Evolutionary conservation across 805 yeast genomes (phyloP).

Genomic region (Nakazawaea anatomiae): DNA sequence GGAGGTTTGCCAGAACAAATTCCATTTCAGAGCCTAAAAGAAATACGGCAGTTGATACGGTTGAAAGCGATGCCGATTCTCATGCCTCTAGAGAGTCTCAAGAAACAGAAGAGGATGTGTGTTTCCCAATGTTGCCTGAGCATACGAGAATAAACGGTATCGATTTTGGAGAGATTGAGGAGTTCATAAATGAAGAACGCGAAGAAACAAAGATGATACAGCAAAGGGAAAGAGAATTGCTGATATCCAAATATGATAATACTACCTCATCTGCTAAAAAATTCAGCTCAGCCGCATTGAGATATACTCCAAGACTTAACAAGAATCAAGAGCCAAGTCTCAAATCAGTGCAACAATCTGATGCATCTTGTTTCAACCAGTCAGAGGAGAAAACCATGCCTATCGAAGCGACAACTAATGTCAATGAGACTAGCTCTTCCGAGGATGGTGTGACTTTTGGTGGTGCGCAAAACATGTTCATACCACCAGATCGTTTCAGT

Average conservation of each 20-base stretch:
- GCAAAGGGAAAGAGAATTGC: slow-evolving; percentile 25
- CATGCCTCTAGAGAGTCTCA: slow-evolving; percentile 75
- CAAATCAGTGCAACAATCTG: not conserved
- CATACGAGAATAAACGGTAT: slow-evolving; percentile 54
- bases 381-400: slow-evolving; percentile 13
- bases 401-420: slow-evolving; percentile 16
- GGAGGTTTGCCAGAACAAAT: slow-evolving; percentile 1
- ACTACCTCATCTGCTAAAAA: slow-evolving; percentile 31
- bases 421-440: slow-evolving; percentile 16
- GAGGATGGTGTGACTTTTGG: slow-evolving; percentile 32
- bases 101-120: slow-evolving; percentile 95
- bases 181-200: slow-evolving; percentile 60
- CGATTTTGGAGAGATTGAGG: slow-evolving; percentile 87
- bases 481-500: slow-evolving; percentile 72
- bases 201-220: slow-evolving; percentile 36
- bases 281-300: slow-evolving; percentile 48
- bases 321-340: not conserved
- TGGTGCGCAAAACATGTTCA: slow-evolving; percentile 8
- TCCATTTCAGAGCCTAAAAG: slow-evolving; percentile 10
- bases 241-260: slow-evolving; percentile 8
- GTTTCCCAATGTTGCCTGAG: slow-evolving; percentile 85
- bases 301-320: slow-evolving; percentile 47
- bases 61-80: slow-evolving; percentile 64
- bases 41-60: slow-evolving; percentile 17
- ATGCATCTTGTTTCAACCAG: not conserved